Percentiles rank a stretch among this genome's conserved stretches.
These are phyloP conservation scores for Insectozyma bohioensis DNA, from an alignment of 1,139 yeast species.

Conservation along the genomic window DNA sequence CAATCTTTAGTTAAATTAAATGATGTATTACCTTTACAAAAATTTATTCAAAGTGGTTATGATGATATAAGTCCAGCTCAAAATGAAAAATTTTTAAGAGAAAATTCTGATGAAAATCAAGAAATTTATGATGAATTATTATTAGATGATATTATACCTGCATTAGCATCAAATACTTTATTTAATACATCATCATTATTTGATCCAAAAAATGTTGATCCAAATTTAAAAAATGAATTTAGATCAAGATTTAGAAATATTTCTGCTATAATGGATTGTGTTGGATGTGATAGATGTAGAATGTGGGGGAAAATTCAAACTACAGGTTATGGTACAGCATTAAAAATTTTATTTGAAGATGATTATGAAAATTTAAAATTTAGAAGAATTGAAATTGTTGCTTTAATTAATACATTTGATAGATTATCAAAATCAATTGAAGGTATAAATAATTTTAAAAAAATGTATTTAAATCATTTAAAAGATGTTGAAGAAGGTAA, in stretches of 20 bases:
- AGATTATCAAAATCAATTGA: constrained; percentile 82
- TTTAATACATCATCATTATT: constrained; percentile 48
- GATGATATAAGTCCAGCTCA: constrained; percentile 22
- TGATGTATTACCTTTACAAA: constrained; percentile 29
- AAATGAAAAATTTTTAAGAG: constrained; percentile 47
- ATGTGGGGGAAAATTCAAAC: constrained; percentile 98
- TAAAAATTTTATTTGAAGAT: constrained; percentile 83
- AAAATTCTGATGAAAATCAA: constrained; percentile 19
- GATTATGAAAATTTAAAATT: constrained; percentile 49
- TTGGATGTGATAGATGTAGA: constrained; percentile 96
- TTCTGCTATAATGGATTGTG: constrained; percentile 94
- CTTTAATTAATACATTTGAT: constrained; percentile 88
- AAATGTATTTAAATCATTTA: constrained; percentile 46
- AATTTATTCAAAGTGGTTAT: constrained; percentile 23
- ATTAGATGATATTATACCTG: constrained; percentile 29
- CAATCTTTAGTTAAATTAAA: constrained; percentile 72
- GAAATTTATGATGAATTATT: constrained; percentile 43
- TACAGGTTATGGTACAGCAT: constrained; percentile 95
- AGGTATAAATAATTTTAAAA: constrained; percentile 71
- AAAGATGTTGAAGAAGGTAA: constrained; percentile 41
- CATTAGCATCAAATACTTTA: constrained; percentile 31
- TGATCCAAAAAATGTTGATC: constrained; percentile 39
- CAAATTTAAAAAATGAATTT: constrained; percentile 78
- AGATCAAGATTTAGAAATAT: constrained; percentile 84
- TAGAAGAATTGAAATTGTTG: constrained; percentile 84